phyloP scores from a whole-genome alignment of 2,329 filamentous ascomycete genomes.

The Cladosporium austrohemisphaericum region DNA sequence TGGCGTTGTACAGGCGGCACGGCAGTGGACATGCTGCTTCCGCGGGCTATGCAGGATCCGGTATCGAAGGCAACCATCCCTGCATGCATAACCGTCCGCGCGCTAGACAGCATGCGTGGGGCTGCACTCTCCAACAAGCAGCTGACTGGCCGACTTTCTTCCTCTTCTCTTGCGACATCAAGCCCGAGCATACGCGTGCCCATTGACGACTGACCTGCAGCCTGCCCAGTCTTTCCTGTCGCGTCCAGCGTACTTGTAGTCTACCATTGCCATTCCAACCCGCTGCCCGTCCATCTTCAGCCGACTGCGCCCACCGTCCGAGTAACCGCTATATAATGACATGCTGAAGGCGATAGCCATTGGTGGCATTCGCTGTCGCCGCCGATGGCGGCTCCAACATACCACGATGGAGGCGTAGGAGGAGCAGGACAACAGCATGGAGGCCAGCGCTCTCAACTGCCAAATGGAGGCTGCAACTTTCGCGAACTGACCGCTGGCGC shows the following conservation, averaged over 20 bases:
- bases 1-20: conserved; percentile 1
- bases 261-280: not conserved
- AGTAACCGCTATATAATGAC: conserved; percentile 21
- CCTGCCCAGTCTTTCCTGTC: not conserved
- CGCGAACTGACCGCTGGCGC: conserved; percentile 44
- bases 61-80: conserved; percentile 16
- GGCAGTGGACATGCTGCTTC: not conserved
- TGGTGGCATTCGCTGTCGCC: conserved; percentile 27
- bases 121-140: not conserved
- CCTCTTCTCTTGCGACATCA: not conserved
- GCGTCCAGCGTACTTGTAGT: conserved; percentile 7
- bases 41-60: too few species aligned
- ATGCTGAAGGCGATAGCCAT: conserved; percentile 29
- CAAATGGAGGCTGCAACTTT: conserved; percentile 52
- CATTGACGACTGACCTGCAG: conserved; percentile 8
- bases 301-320: conserved; percentile 8
- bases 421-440: conserved; percentile 10
- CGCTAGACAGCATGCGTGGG: conserved; percentile 13
- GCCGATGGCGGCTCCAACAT: conserved; percentile 32
- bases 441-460: conserved; percentile 33
- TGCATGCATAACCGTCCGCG: conserved; percentile 8
- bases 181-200: conserved; percentile 9
- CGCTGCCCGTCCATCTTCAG: not conserved
- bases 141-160: not conserved
- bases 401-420: conserved; percentile 10